A percentile compares a stretch with the other conserved stretches of the same genome.
phyloP scores from a whole-genome alignment of 1,284 basidiomycete species.

The Dichomitus squalens region DNA sequence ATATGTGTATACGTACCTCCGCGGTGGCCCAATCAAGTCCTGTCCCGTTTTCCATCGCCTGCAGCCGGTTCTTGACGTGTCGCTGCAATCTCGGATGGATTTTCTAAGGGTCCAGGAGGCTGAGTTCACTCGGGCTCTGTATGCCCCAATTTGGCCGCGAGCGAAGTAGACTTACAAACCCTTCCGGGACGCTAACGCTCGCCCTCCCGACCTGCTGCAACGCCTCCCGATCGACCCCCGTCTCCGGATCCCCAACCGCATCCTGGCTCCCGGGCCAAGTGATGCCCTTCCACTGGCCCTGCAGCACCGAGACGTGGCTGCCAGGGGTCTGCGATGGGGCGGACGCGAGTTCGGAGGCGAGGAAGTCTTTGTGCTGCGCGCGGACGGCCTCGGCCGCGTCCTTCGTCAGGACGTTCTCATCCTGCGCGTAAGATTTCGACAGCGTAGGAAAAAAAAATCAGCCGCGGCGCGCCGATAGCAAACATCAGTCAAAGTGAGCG shows the following conservation, averaged over 20 bases:
- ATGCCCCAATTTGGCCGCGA: background rate
- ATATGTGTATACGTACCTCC: slow-evolving; percentile 52
- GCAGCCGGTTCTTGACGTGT: slow-evolving; percentile 79
- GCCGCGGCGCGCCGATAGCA: too few relatives aligned
- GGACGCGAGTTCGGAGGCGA: slow-evolving; percentile 60
- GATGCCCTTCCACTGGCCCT: slow-evolving; percentile 68
- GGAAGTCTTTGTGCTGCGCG: slow-evolving; percentile 55
- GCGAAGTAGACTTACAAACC: slow-evolving; percentile 46
- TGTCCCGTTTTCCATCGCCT: slow-evolving; percentile 67
- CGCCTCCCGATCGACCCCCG: slow-evolving; percentile 59
- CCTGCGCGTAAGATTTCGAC: too few relatives aligned
- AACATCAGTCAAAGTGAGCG: background rate
- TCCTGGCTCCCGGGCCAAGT: slow-evolving; percentile 69
- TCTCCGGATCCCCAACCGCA: slow-evolving; percentile 61
- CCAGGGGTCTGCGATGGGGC: slow-evolving; percentile 53
- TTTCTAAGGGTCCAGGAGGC: slow-evolving; percentile 35
- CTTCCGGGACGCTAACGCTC: slow-evolving; percentile 71
- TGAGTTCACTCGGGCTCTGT: background rate
- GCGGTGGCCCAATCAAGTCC: slow-evolving; percentile 88
- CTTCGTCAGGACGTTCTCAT: slow-evolving; percentile 55
- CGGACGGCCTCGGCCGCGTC: slow-evolving; percentile 55
- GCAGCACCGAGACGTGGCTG: slow-evolving; percentile 45
- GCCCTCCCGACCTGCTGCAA: slow-evolving; percentile 65
- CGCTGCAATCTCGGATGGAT: slow-evolving; percentile 79
- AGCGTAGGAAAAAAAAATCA: too few relatives aligned